A percentile compares a stretch with the other conserved stretches of the same genome.
These are phyloP conservation scores for Elsinoe batatas DNA, from an alignment of 2,329 filamentous ascomycete genomes.

Conservation along the genomic window DNA sequence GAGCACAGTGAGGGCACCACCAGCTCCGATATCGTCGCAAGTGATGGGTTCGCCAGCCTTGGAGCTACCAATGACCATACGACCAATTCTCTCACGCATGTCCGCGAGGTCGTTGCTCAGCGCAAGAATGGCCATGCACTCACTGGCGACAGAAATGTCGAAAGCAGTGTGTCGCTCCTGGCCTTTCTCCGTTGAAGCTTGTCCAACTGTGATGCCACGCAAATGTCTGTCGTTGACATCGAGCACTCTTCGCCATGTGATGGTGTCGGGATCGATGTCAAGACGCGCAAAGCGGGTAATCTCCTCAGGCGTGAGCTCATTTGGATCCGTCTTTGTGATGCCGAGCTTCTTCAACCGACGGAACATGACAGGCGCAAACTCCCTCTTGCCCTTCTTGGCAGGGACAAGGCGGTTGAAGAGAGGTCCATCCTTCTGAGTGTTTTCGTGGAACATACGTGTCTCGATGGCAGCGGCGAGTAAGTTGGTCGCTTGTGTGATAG, in stretches of 20 bases:
- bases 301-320: slow-evolving; percentile 84
- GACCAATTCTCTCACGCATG: slow-evolving; percentile 84
- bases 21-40: slow-evolving; percentile 88
- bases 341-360: slow-evolving; percentile 89
- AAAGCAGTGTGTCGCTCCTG: slow-evolving; percentile 83
- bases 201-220: slow-evolving; percentile 78
- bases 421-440: slow-evolving; percentile 81
- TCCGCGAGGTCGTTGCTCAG: slow-evolving; percentile 79
- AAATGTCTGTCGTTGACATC: slow-evolving; percentile 97
- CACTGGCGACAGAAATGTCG: slow-evolving; percentile 93
- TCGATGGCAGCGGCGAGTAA: slow-evolving; percentile 92
- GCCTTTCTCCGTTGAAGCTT: slow-evolving; percentile 82
- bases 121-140: slow-evolving; percentile 96
- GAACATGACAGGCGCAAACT: slow-evolving; percentile 85
- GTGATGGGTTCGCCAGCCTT: slow-evolving; percentile 80
- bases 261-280: slow-evolving; percentile 92
- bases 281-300: slow-evolving; percentile 80
- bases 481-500: slow-evolving; percentile 95
- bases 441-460: slow-evolving; percentile 96
- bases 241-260: slow-evolving; percentile 91
- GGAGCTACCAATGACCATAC: slow-evolving; percentile 91
- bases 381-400: slow-evolving; percentile 76
- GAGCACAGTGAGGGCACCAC: slow-evolving; percentile 82
- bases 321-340: slow-evolving; percentile 87
- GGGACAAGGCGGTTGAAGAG: slow-evolving; percentile 84